These are phyloP conservation scores for Penicillium cataractarum DNA, from an alignment of 495 filamentous ascomycete genomes.

Conservation along the genomic window DNA sequence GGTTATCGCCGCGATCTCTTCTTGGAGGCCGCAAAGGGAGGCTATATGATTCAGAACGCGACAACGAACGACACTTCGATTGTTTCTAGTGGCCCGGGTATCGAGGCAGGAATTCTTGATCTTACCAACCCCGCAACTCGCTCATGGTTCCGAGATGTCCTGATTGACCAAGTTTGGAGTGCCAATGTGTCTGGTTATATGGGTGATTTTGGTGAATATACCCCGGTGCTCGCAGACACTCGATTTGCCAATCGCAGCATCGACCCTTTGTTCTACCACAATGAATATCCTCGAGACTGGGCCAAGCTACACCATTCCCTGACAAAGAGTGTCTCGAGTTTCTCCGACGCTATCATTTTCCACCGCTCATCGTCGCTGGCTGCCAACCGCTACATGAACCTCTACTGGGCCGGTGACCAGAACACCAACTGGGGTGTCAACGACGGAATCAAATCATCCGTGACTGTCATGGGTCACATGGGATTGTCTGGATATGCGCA, in stretches of 20 bases:
- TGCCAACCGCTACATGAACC: constrained; percentile 29
- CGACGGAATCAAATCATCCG: constrained; percentile 32
- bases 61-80: constrained; percentile 29
- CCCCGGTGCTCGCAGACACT: constrained; percentile 22
- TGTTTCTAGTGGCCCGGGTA: constrained; percentile 29
- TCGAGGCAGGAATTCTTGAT: constrained; percentile 30
- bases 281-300: constrained; percentile 31
- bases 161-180: constrained; percentile 28
- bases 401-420: constrained; percentile 34
- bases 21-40: constrained; percentile 20
- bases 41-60: constrained; percentile 29
- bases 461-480: constrained; percentile 33
- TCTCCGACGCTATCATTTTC: constrained; percentile 29
- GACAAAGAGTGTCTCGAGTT: constrained; percentile 17
- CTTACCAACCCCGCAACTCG: constrained; percentile 27
- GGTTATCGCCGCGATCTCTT: constrained; percentile 25
- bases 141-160: constrained; percentile 27
- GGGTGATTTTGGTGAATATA: constrained; percentile 34
- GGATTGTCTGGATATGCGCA: constrained; percentile 31
- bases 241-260: constrained; percentile 29
- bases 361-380: constrained; percentile 28
- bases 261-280: constrained; percentile 27
- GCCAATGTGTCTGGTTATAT: constrained; percentile 33
- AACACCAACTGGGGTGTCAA: constrained; percentile 32
- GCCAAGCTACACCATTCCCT: constrained; percentile 29